Conservation (phyloP, 2,329 filamentous ascomycete genomes). For the Paecilomyces variotii region DNA sequence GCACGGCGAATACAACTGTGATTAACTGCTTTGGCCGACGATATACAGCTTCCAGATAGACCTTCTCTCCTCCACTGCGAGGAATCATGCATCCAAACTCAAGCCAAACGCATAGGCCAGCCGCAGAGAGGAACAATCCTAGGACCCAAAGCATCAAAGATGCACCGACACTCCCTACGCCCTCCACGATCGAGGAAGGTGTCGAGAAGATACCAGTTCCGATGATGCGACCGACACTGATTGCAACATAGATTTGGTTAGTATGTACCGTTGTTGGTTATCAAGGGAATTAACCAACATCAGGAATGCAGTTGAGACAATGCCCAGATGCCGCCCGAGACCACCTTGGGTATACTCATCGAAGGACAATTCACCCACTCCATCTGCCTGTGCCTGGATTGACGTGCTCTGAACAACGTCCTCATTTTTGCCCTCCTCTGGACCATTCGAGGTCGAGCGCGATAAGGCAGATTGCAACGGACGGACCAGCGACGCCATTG, state of each 20-base stretch:
- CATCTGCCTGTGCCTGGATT: not conserved
- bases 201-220: constrained; percentile 64
- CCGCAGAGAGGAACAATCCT: constrained; percentile 52
- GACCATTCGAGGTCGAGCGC: not conserved
- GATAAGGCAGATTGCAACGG: not conserved
- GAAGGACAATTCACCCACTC: constrained; percentile 11
- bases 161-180: constrained; percentile 57
- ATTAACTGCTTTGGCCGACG: constrained; percentile 53
- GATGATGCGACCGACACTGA: constrained; percentile 44
- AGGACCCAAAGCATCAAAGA: constrained; percentile 55
- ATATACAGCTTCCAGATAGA: constrained; percentile 62
- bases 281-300: constrained; percentile 12
- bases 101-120: constrained; percentile 52
- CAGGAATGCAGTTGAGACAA: constrained; percentile 14
- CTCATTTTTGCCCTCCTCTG: not conserved
- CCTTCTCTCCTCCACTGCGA: constrained; percentile 58
- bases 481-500: not conserved
- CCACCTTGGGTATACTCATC: constrained; percentile 15
- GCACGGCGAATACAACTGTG: constrained; percentile 54
- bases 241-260: not conserved
- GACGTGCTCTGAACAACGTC: not conserved
- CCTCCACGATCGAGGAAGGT: constrained; percentile 55
- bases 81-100: constrained; percentile 63
- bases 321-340: constrained; percentile 14
- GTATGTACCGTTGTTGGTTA: not conserved